A percentile compares a stretch with the other conserved stretches of the same genome.
phyloP scores from a whole-genome alignment of 2,329 filamentous ascomycete genomes.

The Mollisiaceae sp. region DNA sequence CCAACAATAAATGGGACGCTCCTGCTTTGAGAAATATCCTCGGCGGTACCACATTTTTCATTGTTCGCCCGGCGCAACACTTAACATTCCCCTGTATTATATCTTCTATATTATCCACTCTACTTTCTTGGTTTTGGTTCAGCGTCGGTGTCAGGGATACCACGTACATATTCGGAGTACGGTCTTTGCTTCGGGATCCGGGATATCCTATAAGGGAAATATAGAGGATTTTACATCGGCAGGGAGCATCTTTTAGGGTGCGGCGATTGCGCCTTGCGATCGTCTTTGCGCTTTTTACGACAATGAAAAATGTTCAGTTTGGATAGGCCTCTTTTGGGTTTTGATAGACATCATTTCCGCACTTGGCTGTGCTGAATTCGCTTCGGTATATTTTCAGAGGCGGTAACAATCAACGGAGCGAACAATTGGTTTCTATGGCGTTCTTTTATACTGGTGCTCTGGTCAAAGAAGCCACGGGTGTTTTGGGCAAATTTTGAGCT shows the following conservation, averaged over 20 bases:
- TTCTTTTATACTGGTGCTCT: neutral
- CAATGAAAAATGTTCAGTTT: neutral
- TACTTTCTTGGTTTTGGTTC: neutral
- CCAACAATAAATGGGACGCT: neutral
- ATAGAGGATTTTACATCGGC: neutral
- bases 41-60: neutral
- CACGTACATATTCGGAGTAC: neutral
- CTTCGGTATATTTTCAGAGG: constrained; percentile 2
- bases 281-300: neutral
- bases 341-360: neutral
- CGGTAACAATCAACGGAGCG: neutral
- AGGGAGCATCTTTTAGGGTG: constrained; percentile 7
- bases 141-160: neutral
- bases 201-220: constrained; percentile 9
- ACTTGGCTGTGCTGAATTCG: neutral
- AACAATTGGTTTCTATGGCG: no score
- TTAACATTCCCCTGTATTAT: neutral
- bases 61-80: neutral
- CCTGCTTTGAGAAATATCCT: neutral
- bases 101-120: neutral
- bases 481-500: no score
- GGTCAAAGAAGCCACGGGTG: neutral
- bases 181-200: neutral
- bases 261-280: neutral
- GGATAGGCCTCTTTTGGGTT: neutral